Base-by-base conservation (phyloP, 768 basidiomycete species). In the Boletus coccyginus region DNA sequence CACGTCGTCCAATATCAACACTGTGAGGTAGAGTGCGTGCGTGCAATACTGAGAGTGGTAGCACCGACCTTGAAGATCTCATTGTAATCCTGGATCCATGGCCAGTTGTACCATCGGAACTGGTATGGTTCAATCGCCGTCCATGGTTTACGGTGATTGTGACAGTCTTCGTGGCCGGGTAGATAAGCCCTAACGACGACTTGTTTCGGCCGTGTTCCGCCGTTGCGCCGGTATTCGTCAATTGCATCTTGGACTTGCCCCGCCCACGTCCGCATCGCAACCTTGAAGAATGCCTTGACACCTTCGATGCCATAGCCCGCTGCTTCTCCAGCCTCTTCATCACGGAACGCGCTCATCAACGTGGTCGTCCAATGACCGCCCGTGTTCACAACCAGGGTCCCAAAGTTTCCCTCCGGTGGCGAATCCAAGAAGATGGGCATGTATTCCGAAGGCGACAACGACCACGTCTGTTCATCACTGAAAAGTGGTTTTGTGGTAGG, bases 351-450 rank as follows among this genome's bases (percentile, higher is more conserved):
- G 8, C 68, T 66, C 64, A 88, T 78, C 24, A 84, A 62, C 0
- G 77, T 79, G 6, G 81, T 80, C 2, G 85, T 87, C 87, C 87
- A 88, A 66, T 88, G 87, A 1, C 86, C 86, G 5, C 72, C 87
- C 0, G 86, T 88, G 68, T 78, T 84, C 29, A 82, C 78, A 54
- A 88, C 63, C 67, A 88, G 73, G 11, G 85, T 87, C 41, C 78
- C 77, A 66, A 86, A 88, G 59, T 83, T 81, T 7, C 66, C 77
- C 19, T 75, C 61, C 5, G 84, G 84, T 1, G 77, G 70, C 3
- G 68, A 58, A 1, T 72, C 67, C 11, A 79, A 67, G 69, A 88
- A 81, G 17, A 77, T 60, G 31, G 73, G 68, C 62, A 86, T 71
- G 68, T 86, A 86, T 45, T 82, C 80, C 2, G 71, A 64, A 5